phyloP scores from a whole-genome alignment of 148 eudicot genomes.

The Silene uniflora region DNA sequence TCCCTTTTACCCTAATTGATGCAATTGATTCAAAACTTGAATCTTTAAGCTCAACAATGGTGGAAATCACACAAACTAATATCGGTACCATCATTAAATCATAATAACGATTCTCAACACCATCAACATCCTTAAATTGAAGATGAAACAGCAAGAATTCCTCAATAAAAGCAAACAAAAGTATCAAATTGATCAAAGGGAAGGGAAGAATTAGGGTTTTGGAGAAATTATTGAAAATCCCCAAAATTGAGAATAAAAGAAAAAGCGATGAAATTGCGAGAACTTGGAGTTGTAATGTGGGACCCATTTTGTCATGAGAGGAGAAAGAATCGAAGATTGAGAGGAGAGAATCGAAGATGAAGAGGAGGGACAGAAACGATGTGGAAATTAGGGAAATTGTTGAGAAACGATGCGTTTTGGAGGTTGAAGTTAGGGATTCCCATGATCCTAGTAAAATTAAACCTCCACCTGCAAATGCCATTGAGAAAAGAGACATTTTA shows the following conservation, averaged over 20 bases:
- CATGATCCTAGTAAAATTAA: slow-evolving; percentile 60
- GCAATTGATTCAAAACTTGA: not conserved
- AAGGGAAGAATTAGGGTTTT: slow-evolving; percentile 31
- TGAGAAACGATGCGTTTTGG: not conserved
- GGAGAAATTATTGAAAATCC: slow-evolving; percentile 25
- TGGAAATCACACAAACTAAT: slow-evolving; percentile 41
- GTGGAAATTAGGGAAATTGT: slow-evolving; percentile 28
- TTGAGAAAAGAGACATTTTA: slow-evolving; percentile 57
- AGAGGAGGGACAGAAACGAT: slow-evolving; percentile 42
- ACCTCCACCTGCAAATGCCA: slow-evolving; percentile 59
- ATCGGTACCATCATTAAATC: slow-evolving; percentile 59
- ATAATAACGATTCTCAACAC: slow-evolving; percentile 66
- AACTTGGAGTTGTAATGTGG: slow-evolving; percentile 45
- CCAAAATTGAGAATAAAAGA: slow-evolving; percentile 46
- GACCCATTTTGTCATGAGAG: slow-evolving; percentile 43
- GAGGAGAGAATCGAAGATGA: slow-evolving; percentile 42
- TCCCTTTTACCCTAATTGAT: not conserved
- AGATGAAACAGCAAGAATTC: slow-evolving; percentile 59
- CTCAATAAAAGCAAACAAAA: slow-evolving; percentile 52
- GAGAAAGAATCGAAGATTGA: slow-evolving; percentile 40
- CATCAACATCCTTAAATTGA: slow-evolving; percentile 49
- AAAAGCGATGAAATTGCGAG: slow-evolving; percentile 53
- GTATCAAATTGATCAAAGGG: slow-evolving; percentile 37
- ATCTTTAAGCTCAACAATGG: slow-evolving; percentile 38
- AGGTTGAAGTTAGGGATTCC: slow-evolving; percentile 50